A percentile compares a stretch with the other conserved stretches of the same genome.
These are phyloP conservation scores for Priceomyces haplophilus DNA, from an alignment of 805 yeast genomes.

Conservation along the genomic window DNA sequence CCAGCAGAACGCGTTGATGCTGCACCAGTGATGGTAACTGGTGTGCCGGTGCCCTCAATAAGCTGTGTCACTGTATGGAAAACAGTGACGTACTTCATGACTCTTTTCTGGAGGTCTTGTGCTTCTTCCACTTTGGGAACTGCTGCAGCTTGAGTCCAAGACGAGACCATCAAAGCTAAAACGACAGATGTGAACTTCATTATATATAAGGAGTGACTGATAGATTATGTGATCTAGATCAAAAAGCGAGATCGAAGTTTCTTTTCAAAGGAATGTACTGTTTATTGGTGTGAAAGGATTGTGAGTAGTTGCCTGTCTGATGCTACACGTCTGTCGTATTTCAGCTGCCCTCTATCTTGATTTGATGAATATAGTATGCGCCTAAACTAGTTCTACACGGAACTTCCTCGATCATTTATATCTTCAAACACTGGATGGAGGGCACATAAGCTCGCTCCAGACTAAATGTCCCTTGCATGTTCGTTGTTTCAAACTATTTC, in stretches of 20 bases:
- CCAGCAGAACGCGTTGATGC: constrained; percentile 10
- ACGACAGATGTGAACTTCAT: constrained; percentile 18
- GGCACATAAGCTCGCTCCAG: background rate
- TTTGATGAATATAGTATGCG: too few species aligned
- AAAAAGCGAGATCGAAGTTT: background rate
- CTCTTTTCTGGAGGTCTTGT: constrained; percentile 1
- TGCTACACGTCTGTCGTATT: too few species aligned
- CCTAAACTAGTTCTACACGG: too few species aligned
- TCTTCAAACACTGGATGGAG: too few species aligned
- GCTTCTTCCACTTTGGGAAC: constrained; percentile 22
- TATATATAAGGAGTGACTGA: background rate
- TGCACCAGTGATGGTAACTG: constrained; percentile 2
- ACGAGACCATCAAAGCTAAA: constrained; percentile 14
- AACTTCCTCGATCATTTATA: too few species aligned
- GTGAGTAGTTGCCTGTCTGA: too few species aligned
- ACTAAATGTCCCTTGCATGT: background rate
- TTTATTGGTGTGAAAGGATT: background rate
- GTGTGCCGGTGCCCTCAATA: constrained; percentile 2
- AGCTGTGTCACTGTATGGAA: constrained; percentile 10
- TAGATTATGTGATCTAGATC: background rate
- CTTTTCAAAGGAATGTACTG: background rate
- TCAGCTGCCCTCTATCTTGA: too few species aligned
- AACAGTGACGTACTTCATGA: background rate
- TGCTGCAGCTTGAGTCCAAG: constrained; percentile 19
- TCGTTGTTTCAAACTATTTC: background rate